Evolutionary conservation across 2,329 filamentous ascomycete genomes (phyloP), one percentile per base, ranked within the genome.

Genomic region (Hymenoscyphus occultus): DNA sequence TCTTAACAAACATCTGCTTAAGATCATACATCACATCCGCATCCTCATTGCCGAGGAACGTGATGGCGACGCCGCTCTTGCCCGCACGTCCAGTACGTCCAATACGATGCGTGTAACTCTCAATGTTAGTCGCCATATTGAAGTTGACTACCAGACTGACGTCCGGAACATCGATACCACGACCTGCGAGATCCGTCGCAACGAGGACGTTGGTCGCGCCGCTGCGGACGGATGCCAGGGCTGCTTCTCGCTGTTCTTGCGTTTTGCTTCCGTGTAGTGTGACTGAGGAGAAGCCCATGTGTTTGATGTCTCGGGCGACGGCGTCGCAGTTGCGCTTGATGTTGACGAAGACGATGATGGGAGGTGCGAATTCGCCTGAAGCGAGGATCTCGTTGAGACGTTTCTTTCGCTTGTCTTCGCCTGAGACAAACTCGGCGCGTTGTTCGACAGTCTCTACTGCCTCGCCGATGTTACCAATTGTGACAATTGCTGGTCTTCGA

Each of bases 291-390:
- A 93, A 95, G 72, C 95, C 95, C 88, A 95, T 95, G 61, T 90
- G 86, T 76, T 96, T 95, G 81, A 99, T 95, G 75, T 98, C 94
- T 67, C 92, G 86, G 2, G 94, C 94, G 59, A 99, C 90, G 65
- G 92, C 91, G 77, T 99, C 95, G 81, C 94, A 98, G 81, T 98
- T 98, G 72, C 93, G 91, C 80, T 98, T 98, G 87, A 98, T 97
- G 79, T 99, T 99, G 85, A 99, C 95, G 77, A 99, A 99, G 69
- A 99, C 93, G 73, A 99, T 99, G 77, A 99, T 96, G 16, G 95
- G 95, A 9, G 94, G 86, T 7, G 85, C 83, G 78, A 93, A 98
- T 70, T 93, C 89, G 71, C 88, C 83, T 1, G 90, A 93, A 59
- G 85, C 82, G 48, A 99, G 86, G 67, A 99, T 95, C 74, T 98